Conservation (phyloP, 106 monocot genomes). For the Xerophyta viscosa region DNA sequence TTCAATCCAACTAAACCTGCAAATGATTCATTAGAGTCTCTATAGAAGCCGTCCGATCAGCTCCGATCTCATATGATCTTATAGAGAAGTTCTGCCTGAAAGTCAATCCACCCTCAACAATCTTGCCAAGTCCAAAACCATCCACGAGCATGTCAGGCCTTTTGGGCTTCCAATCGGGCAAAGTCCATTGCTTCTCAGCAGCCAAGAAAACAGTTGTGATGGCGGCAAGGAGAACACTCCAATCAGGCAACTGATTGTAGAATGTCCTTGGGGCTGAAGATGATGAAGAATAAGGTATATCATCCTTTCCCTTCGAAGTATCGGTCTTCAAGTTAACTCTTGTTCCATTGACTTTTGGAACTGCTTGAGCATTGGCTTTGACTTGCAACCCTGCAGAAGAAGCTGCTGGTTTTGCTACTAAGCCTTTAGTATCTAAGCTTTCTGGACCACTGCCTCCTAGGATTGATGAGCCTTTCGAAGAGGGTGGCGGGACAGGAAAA, state of each 20-base stretch:
- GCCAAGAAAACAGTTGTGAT: conserved; percentile 82
- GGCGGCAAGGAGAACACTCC: conserved; percentile 85
- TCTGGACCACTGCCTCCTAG: conserved; percentile 18
- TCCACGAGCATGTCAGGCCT: conserved; percentile 83
- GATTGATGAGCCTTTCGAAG: conserved; percentile 25
- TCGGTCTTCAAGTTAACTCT: conserved; percentile 34
- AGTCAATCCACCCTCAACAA: conserved; percentile 56
- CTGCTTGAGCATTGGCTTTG: conserved; percentile 45
- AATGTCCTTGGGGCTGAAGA: conserved; percentile 54
- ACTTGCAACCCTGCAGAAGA: conserved; percentile 31
- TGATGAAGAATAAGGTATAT: too few species aligned
- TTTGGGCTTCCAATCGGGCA: conserved; percentile 77
- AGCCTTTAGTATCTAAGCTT: conserved; percentile 20
- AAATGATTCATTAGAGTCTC: conserved; percentile 96
- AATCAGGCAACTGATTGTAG: conserved; percentile 88
- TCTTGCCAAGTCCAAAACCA: conserved; percentile 57
- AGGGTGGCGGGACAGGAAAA: conserved; percentile 35
- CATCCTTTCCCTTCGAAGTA: conserved; percentile 26
- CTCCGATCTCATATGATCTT: conserved; percentile 90
- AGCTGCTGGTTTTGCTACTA: conserved; percentile 29
- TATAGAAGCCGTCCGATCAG: conserved; percentile 84
- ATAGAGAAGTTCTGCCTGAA: conserved; percentile 86
- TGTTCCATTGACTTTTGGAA: conserved; percentile 57
- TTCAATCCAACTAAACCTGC: conserved; percentile 37
- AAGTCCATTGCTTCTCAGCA: conserved; percentile 83